These are phyloP conservation scores for Orbilia brochopaga DNA, from an alignment of 2,329 filamentous ascomycete genomes.

Conservation along the genomic window DNA sequence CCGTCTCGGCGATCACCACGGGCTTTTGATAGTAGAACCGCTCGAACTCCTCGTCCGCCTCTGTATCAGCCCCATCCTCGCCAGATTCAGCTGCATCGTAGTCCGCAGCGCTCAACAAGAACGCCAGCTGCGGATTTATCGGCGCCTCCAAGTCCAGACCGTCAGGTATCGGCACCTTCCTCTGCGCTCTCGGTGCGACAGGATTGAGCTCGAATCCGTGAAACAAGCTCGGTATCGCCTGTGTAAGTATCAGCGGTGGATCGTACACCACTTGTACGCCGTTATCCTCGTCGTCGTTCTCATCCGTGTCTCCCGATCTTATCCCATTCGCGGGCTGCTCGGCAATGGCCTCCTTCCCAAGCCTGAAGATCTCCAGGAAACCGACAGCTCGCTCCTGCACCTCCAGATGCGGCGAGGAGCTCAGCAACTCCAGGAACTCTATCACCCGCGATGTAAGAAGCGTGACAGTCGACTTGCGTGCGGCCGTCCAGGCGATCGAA, in stretches of 20 bases:
- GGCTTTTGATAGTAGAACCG: conserved; percentile 67
- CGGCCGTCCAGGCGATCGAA: conserved; percentile 71
- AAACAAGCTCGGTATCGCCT: conserved; percentile 88
- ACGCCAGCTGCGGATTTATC: conserved; percentile 76
- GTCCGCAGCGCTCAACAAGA: conserved; percentile 67
- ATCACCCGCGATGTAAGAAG: conserved; percentile 82
- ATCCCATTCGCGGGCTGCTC: conserved; percentile 65
- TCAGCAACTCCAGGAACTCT: conserved; percentile 78
- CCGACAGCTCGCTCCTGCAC: conserved; percentile 95
- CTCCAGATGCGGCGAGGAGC: conserved; percentile 83
- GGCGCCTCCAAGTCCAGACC: conserved; percentile 79
- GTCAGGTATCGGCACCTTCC: conserved; percentile 79
- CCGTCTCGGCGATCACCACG: conserved; percentile 33
- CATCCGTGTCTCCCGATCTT: conserved; percentile 1
- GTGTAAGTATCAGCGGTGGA: conserved; percentile 81
- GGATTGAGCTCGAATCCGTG: conserved; percentile 87
- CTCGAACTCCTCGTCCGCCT: conserved; percentile 71
- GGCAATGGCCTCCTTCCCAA: conserved; percentile 80
- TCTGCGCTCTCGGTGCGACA: conserved; percentile 80
- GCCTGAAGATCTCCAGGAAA: conserved; percentile 84
- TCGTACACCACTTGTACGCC: conserved; percentile 59
- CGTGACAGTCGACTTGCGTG: conserved; percentile 74
- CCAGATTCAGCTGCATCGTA: conserved; percentile 58
- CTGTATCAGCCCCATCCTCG: conserved; percentile 57
- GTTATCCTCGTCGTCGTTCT: conserved; percentile 19